A percentile compares a stretch with the other conserved stretches of the same genome.
These are phyloP conservation scores for Clavulina sp. DNA, from an alignment of 768 basidiomycete species.

Conservation along the genomic window DNA sequence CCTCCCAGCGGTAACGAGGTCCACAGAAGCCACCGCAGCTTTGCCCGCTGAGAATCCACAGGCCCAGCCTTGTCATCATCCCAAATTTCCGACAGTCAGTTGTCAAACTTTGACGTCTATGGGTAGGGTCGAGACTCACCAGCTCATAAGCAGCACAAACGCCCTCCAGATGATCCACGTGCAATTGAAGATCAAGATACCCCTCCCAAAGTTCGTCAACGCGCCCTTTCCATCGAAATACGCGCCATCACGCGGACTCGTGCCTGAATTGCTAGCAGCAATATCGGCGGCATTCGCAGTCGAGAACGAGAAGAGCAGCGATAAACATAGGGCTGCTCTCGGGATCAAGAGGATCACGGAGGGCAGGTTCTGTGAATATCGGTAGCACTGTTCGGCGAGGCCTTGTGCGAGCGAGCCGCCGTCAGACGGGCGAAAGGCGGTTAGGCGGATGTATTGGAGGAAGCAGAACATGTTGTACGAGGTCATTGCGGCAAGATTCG, in stretches of 20 bases:
- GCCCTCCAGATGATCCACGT: constrained; percentile 66
- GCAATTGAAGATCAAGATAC: constrained; percentile 61
- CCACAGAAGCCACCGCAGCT: constrained; percentile 71
- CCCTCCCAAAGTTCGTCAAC: constrained; percentile 59
- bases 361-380: constrained; percentile 70
- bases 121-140: constrained; percentile 27
- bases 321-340: constrained; percentile 57
- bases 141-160: constrained; percentile 49
- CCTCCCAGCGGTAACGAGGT: constrained; percentile 71
- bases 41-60: constrained; percentile 65
- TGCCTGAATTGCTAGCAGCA: neutral
- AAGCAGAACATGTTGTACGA: constrained; percentile 77
- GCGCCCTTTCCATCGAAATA: constrained; percentile 57
- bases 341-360: constrained; percentile 71
- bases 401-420: neutral
- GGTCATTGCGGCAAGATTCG: constrained; percentile 54
- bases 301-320: constrained; percentile 49
- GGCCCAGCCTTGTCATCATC: constrained; percentile 35
- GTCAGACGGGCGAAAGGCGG: constrained; percentile 23
- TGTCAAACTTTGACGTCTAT: no score
- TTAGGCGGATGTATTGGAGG: constrained; percentile 56
- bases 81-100: constrained; percentile 2
- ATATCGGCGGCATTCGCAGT: constrained; percentile 5
- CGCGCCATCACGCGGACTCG: constrained; percentile 41
- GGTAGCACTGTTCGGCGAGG: constrained; percentile 62